These are phyloP conservation scores for Cicer judaicum DNA, from an alignment of 306 rosid species.

Conservation along the genomic window DNA sequence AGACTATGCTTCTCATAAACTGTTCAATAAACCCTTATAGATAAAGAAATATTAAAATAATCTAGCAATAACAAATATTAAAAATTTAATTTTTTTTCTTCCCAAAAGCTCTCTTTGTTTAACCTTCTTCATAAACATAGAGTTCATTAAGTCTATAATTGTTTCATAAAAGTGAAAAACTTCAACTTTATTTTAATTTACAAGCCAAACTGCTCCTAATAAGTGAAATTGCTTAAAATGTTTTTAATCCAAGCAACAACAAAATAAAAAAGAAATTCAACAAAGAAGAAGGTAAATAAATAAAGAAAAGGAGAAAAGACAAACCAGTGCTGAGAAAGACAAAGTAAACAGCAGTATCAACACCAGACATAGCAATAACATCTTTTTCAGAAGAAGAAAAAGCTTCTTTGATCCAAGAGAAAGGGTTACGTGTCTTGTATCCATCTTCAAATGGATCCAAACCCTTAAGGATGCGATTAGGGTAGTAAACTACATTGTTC, in stretches of 20 bases:
- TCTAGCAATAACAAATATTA: not conserved
- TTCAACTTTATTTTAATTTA: not conserved
- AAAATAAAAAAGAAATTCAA: not conserved
- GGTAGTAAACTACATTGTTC: constrained; percentile 84
- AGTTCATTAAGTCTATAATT: not conserved
- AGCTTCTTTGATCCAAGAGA: constrained; percentile 83
- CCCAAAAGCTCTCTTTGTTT: not conserved
- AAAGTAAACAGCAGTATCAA: constrained; percentile 91
- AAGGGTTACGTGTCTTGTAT: constrained; percentile 63
- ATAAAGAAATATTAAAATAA: constrained; percentile 7
- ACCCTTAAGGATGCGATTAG: constrained; percentile 84
- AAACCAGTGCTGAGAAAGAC: constrained; percentile 83
- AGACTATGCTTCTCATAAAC: not conserved
- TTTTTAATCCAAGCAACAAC: constrained; percentile 17
- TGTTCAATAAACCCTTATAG: not conserved
- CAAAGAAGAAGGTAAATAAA: not conserved
- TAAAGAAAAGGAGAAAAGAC: not conserved
- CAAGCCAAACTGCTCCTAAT: not conserved
- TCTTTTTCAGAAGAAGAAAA: constrained; percentile 69
- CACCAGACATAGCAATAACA: constrained; percentile 74
- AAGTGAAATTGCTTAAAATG: not conserved
- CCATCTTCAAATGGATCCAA: constrained; percentile 67
- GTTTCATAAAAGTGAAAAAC: not conserved
- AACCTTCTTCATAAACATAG: not conserved
- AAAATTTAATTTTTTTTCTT: not conserved